Base-by-base conservation (phyloP, 2,329 filamentous ascomycete species). In the Allantophomopsis cytisporea region DNA sequence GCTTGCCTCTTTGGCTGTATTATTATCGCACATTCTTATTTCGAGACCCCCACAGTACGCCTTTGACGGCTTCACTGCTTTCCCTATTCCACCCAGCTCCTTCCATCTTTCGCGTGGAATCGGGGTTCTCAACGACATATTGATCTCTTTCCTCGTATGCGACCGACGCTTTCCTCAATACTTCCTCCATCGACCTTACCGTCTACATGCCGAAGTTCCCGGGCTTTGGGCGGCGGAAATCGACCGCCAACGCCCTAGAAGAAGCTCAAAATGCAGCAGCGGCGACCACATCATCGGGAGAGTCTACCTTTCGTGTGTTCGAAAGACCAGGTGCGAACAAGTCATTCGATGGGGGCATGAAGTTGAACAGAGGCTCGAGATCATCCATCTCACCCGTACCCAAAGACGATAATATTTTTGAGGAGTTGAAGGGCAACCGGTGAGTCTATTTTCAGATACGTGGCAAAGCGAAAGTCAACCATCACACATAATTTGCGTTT, bases 181-280 rank as follows among this genome's bases (percentile, higher is more conserved):
- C 31, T 34, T 15, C 12, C 3, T 14, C 31, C 7, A 34, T 17
- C 31, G 6, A 14, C n/a, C 31, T 30, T 30, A 30, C n/a, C n/a
- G 14, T 38, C 54, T 52, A 54, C 38, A 58, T 58, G 55, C 54
- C 54, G 51, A 56, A 50, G 47, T 54, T 56, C 44, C 48, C 54
- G 23, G 47, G 39, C 20, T 58, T 58, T 41, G 53, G 50, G 41
- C 51, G 55, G 45, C 54, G 55, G 37, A 57, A 54, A 51, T 55
- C 53, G 40, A 44, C 47, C 45, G 47, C 45, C 28, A 56, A 55
- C 44, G 47, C 43, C 37, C 41, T 56, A 30, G 54, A 57, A 14
- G 47, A 49, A 35, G 36, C 39, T 14, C 30, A 48, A 20, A 44
- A 50, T 33, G 43, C 23, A 16, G 43, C 37, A 7, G 20, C 49